Evolutionary conservation across 805 yeast species (phyloP).

Genomic region (Priceomyces castillae): DNA sequence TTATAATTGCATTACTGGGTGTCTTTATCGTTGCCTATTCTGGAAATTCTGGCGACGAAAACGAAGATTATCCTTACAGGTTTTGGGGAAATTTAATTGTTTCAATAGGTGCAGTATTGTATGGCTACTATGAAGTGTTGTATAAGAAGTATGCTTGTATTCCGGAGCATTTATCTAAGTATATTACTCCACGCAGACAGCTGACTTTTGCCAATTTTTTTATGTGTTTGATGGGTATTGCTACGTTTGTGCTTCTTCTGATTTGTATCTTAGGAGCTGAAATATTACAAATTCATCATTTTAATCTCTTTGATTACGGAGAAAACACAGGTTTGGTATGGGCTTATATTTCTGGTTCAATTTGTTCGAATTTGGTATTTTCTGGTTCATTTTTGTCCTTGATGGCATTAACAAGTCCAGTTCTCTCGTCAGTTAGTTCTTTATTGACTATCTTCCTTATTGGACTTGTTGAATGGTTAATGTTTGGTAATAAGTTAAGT

Average conservation of each 20-base stretch:
- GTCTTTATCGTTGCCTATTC: constrained; percentile 78
- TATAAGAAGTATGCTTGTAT: constrained; percentile 77
- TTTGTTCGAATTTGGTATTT: constrained; percentile 62
- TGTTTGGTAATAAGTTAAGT: constrained; percentile 59
- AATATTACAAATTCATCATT: constrained; percentile 53
- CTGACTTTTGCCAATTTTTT: constrained; percentile 77
- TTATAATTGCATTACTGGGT: constrained; percentile 67
- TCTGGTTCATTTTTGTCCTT: constrained; percentile 70
- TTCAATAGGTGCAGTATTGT: constrained; percentile 68
- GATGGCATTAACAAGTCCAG: constrained; percentile 85
- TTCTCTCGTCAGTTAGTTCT: constrained; percentile 66
- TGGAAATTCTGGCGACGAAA: constrained; percentile 14
- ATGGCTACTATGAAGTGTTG: constrained; percentile 80
- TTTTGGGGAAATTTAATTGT: constrained; percentile 69
- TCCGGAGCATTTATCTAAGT: constrained; percentile 48
- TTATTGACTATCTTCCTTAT: constrained; percentile 76
- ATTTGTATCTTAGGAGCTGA: constrained; percentile 48
- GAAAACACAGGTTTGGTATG: constrained; percentile 37
- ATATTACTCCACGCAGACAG: constrained; percentile 57
- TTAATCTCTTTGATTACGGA: constrained; percentile 51
- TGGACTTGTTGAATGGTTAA: constrained; percentile 69
- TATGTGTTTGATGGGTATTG: constrained; percentile 64
- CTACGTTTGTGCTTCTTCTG: constrained; percentile 52
- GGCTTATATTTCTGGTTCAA: constrained; percentile 49
- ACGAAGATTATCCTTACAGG: constrained; percentile 51